Base-by-base conservation (phyloP, 345 rosid species). In the Pugionium cornutum region DNA sequence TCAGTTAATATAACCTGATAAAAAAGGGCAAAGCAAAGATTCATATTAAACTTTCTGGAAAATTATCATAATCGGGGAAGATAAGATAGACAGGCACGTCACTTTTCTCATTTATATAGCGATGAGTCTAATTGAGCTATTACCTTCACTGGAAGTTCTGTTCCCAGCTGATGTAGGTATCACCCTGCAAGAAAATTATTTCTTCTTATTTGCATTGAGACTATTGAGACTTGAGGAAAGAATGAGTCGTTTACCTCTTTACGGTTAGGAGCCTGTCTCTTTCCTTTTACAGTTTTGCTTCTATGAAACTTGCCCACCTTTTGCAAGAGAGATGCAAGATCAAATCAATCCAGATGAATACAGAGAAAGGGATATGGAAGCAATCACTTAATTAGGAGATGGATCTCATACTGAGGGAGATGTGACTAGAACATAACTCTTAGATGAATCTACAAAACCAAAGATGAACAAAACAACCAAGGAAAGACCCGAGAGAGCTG, bases 121-220 rank as follows among this genome's bases (percentile, higher is more conserved):
- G 18, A 36, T 36, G 1, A 37, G 41, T 3, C n/a, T 40, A 26
- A 25, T 9, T 31, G 34, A 66, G 64, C 45, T 80, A 64, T 76
- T 77, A 94, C 99, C 94, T 71, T 89, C 53, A 94, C 89, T 28
- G 96, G 95, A 70, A 86, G 83, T 62, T 88, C 87, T 54, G 76
- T 83, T 34, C 92, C 92, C 72, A 88, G 76, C 73, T 86, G 96
- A 77, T 86, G 84, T 76, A 92, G 2, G 76, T 83, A 94, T 80
- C 89, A 74, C 99, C 99, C 99, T 94, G 83, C 55, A 68, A 61
- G 33, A 57, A 2, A 44, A 34, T 33, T 53, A 18, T 48, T 11
- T 37, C 18, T 18, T 18, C 18, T 18, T 18, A 18, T 18, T 18
- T 18, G 18, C 18, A 34, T 31, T 55, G 11, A 72, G 31, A 7